phyloP scores from a whole-genome alignment of 2,329 filamentous ascomycete species.

The Ascocoryne sarcoides region DNA sequence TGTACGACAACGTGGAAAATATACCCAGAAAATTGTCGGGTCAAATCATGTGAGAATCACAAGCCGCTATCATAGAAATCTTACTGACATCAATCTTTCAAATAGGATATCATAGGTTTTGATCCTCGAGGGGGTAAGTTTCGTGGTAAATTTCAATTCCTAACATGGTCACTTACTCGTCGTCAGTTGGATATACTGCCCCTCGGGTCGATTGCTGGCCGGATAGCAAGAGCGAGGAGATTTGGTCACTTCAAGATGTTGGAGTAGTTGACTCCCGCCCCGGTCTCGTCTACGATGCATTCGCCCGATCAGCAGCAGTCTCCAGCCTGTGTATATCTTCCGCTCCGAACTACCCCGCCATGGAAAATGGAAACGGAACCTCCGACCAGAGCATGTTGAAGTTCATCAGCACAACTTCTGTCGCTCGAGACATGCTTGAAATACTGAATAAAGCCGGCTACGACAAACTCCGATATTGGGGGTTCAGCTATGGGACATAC shows the following conservation, averaged over 20 bases:
- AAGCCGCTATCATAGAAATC: not conserved
- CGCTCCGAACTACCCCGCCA: no score
- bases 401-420: slow-evolving; percentile 23
- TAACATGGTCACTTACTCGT: not conserved
- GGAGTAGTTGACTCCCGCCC: slow-evolving; percentile 38
- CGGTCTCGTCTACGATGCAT: slow-evolving; percentile 39
- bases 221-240: not conserved
- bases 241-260: slow-evolving; percentile 39
- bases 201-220: slow-evolving; percentile 42
- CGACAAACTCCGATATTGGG: slow-evolving; percentile 38
- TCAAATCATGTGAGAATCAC: slow-evolving; percentile 35
- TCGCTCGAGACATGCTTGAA: slow-evolving; percentile 30
- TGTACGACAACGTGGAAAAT: slow-evolving; percentile 16
- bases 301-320: slow-evolving; percentile 35
- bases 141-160: no score
- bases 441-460: slow-evolving; percentile 22
- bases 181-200: slow-evolving; percentile 33
- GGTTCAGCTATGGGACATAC: slow-evolving; percentile 41
- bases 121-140: slow-evolving; percentile 46
- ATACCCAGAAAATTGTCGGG: slow-evolving; percentile 37
- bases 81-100: slow-evolving; percentile 16
- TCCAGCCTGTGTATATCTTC: slow-evolving; percentile 32
- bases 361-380: no score
- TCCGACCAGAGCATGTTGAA: no score
- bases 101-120: slow-evolving; percentile 40